Evolutionary conservation across 1,284 basidiomycete species (phyloP).

Genomic region (Boletus subluridellus): DNA sequence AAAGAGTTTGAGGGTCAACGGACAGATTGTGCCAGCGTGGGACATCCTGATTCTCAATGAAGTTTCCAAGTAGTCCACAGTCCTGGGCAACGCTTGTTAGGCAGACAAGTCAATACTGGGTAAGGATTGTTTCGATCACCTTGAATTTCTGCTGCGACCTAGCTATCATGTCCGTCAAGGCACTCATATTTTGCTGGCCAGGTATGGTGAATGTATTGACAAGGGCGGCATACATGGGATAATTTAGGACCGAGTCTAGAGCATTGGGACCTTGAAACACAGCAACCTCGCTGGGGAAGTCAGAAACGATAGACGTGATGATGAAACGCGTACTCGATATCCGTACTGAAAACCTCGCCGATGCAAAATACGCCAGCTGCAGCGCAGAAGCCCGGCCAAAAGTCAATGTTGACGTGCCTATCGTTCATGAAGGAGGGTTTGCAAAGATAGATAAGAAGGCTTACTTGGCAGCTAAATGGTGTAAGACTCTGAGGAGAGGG

Average conservation of each 20-base stretch:
- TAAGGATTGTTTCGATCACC: conserved; percentile 46
- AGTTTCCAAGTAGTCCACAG: conserved; percentile 63
- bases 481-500: conserved; percentile 2
- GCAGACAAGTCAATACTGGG: conserved; percentile 41
- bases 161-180: conserved; percentile 51
- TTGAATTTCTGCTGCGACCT: conserved; percentile 53
- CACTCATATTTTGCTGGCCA: conserved; percentile 59
- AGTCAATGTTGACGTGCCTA: conserved; percentile 62
- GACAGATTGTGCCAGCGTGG: conserved; percentile 68
- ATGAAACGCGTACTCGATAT: conserved; percentile 47
- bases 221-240: conserved; percentile 68
- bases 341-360: conserved; percentile 69
- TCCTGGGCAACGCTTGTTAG: conserved; percentile 52
- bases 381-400: conserved; percentile 68
- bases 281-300: conserved; percentile 30
- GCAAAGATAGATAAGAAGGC: conserved; percentile 13
- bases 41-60: conserved; percentile 82
- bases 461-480: conserved; percentile 55
- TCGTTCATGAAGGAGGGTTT: conserved; percentile 3
- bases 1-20: conserved; percentile 59
- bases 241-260: conserved; percentile 67
- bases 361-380: conserved; percentile 79
- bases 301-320: conserved; percentile 1
- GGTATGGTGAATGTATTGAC: conserved; percentile 60
- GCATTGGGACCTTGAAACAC: conserved; percentile 47